These are phyloP conservation scores for Nephelium lappaceum DNA, from an alignment of 345 rosid species.

Conservation along the genomic window DNA sequence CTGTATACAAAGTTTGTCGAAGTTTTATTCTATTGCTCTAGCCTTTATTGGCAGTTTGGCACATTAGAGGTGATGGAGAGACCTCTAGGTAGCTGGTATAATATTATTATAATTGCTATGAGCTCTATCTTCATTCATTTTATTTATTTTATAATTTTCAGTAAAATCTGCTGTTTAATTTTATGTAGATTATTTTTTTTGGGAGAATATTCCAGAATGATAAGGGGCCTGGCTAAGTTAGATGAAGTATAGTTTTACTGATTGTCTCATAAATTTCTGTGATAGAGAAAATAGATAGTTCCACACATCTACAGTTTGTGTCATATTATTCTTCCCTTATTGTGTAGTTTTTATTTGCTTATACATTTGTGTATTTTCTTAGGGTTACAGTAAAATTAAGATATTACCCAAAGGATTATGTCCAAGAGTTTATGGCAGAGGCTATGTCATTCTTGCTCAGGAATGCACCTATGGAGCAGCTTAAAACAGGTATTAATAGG, in stretches of 20 bases:
- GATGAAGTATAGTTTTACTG: neutral
- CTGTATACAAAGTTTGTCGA: neutral
- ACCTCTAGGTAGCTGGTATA: neutral
- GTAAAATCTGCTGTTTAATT: neutral
- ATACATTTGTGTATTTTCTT: constrained; percentile 26
- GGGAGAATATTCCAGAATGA: neutral
- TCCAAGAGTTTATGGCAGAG: constrained; percentile 75
- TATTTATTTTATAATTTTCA: neutral
- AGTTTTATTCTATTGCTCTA: neutral
- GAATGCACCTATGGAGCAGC: constrained; percentile 61
- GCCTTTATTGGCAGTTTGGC: neutral
- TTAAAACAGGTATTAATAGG: constrained; percentile 52
- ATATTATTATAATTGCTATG: neutral
- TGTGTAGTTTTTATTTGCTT: constrained; percentile 3
- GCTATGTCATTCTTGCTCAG: constrained; percentile 86
- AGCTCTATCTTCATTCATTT: neutral
- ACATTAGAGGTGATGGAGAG: neutral
- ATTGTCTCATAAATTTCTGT: neutral
- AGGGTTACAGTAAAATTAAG: constrained; percentile 73
- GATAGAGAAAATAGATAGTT: neutral
- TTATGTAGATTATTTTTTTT: neutral
- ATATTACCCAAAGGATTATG: constrained; percentile 63
- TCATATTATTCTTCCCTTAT: neutral
- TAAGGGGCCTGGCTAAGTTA: neutral
- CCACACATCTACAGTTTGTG: neutral